Base-by-base conservation (phyloP, 257 asterid genomes). In the Fraxinus anomala region DNA sequence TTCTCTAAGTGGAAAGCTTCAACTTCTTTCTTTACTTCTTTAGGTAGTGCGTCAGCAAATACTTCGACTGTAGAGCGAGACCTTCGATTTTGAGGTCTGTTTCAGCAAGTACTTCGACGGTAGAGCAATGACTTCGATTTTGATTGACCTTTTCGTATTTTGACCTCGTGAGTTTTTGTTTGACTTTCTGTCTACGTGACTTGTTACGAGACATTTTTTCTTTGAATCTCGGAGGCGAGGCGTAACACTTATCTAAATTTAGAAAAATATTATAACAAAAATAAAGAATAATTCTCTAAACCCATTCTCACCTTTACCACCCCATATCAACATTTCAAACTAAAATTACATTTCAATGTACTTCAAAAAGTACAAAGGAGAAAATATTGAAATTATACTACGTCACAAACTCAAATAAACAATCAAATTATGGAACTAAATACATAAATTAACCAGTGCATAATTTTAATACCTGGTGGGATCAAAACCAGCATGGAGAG, bases 401-500 rank as follows among this genome's bases (percentile, higher is more conserved):
- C 75, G 70, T 54, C 21, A 78, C 73, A 78, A 11, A 14, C 72
- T 21, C 33, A 19, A 31, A 30, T 6, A 65, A 34, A 39, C 11
- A 65, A 30, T 0, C 47, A 37, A 70, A 31, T n/a, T 30, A 72
- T 37, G 12, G 12, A 72, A 12, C 7, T 34, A 36, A 44, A 59
- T 13, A 2, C 49, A 49, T 44, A 63, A 63, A 63, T 3, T 63
- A 10, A 72, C 30, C 33, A n/a, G 49, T 31, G 3, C 9, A 67
- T 28, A 39, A 4, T 31, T 13, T 19, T 0, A 75, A 78, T 84
- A 94, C 99, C 86, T 91, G 0, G 92, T 89, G 36, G 97, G 99
- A 87, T 95, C 97, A 83, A 92, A 95, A 5, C 98, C 98, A 80
- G 97, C 92, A 74, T 70, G 86, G 12, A 95, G 89, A 31, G 99